These are phyloP conservation scores for Dactylis glomerata DNA, from an alignment of 176 grass and related monocot genomes.

Conservation along the genomic window DNA sequence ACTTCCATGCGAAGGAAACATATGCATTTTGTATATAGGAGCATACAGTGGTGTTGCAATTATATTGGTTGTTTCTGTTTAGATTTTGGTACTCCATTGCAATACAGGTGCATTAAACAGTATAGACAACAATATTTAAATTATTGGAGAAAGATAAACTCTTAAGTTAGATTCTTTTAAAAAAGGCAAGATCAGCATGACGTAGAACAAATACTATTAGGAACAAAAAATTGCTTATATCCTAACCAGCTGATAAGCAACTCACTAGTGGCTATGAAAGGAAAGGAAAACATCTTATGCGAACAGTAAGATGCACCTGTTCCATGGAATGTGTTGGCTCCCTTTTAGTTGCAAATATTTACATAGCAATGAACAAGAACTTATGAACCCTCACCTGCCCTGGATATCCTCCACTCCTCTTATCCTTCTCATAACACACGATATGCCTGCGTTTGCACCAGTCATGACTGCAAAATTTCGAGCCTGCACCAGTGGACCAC, in stretches of 20 bases:
- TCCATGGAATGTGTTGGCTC: not conserved
- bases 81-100: not conserved
- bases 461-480: slow-evolving; percentile 99
- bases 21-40: not conserved
- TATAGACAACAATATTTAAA: not conserved
- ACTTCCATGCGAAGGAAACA: not conserved
- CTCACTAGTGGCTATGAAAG: not conserved
- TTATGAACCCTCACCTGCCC: slow-evolving; percentile 53
- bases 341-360: not conserved
- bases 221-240: not conserved
- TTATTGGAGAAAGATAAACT: not conserved
- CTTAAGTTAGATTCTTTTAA: not conserved
- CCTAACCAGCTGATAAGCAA: not conserved
- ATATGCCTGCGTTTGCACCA: slow-evolving; percentile 90
- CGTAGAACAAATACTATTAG: not conserved
- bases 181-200: not conserved
- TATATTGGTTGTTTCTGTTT: not conserved
- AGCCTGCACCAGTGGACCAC: slow-evolving; percentile 88
- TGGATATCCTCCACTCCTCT: slow-evolving; percentile 94
- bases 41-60: not conserved
- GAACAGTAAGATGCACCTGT: not conserved
- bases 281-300: not conserved
- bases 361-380: not conserved
- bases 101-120: not conserved
- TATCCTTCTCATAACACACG: slow-evolving; percentile 92